Evolutionary conservation across 2,329 filamentous ascomycete species (phyloP).

Genomic region (Chaetomiaceae sp.): DNA sequence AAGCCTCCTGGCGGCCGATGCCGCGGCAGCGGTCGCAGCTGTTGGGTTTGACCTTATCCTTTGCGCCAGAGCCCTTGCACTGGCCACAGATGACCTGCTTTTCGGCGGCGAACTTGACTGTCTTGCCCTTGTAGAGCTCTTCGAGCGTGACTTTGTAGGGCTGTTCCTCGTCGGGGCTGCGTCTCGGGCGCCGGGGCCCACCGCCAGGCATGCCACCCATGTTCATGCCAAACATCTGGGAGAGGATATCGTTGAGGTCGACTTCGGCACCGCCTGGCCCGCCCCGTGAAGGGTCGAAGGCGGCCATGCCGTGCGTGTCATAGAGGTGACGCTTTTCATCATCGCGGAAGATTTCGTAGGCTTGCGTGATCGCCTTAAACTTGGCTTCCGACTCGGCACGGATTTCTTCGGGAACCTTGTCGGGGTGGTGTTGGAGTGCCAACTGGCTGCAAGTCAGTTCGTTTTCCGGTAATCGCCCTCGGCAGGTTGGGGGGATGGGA

Average conservation of each 20-base stretch:
- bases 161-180: slow-evolving; percentile 80
- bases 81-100: slow-evolving; percentile 86
- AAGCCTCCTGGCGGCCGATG: slow-evolving; percentile 68
- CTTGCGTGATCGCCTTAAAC: slow-evolving; percentile 90
- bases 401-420: slow-evolving; percentile 86
- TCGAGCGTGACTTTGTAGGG: slow-evolving; percentile 88
- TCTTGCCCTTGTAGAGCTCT: slow-evolving; percentile 98
- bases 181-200: slow-evolving; percentile 58
- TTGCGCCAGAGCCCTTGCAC: slow-evolving; percentile 86
- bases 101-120: slow-evolving; percentile 90
- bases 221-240: slow-evolving; percentile 84
- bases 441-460: slow-evolving; percentile 49
- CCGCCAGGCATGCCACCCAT: slow-evolving; percentile 48
- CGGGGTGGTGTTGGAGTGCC: slow-evolving; percentile 83
- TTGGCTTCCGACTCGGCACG: slow-evolving; percentile 80
- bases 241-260: slow-evolving; percentile 88
- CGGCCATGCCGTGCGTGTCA: slow-evolving; percentile 91
- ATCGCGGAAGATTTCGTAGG: slow-evolving; percentile 96
- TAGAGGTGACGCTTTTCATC: slow-evolving; percentile 90
- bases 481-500: slow-evolving; percentile 11
- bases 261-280: slow-evolving; percentile 62
- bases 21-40: slow-evolving; percentile 83
- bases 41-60: slow-evolving; percentile 81
- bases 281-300: slow-evolving; percentile 76
- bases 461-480: not conserved